These are phyloP conservation scores for Aspergillus ochraceoroseus DNA, from an alignment of 2,329 filamentous ascomycete species.

Conservation along the genomic window DNA sequence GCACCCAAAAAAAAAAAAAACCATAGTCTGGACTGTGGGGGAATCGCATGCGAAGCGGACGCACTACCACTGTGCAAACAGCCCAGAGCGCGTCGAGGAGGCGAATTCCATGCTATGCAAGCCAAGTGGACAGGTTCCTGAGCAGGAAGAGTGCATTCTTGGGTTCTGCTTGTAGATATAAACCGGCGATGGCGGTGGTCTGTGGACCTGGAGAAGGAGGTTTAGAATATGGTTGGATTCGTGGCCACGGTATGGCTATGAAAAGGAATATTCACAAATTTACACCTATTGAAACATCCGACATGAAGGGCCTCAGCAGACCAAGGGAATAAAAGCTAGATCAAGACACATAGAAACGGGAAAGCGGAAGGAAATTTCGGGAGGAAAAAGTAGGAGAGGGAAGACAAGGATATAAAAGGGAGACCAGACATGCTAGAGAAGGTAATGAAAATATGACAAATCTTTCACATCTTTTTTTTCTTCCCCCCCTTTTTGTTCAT, in stretches of 20 bases:
- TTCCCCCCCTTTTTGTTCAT: constrained; percentile 13
- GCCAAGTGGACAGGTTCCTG: no score
- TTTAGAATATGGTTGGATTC: constrained; percentile 12
- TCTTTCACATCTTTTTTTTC: constrained; percentile 9
- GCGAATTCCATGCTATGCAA: constrained; percentile 1
- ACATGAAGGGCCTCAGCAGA: constrained; percentile 22
- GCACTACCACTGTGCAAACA: constrained; percentile 29
- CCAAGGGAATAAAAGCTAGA: constrained; percentile 24
- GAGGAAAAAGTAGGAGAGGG: constrained; percentile 9
- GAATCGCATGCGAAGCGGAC: constrained; percentile 24
- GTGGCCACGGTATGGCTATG: constrained; percentile 14
- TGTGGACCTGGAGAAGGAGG: no score
- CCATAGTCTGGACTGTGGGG: no score
- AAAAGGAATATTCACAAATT: constrained; percentile 25
- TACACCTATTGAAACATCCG: constrained; percentile 31
- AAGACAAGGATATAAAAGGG: constrained; percentile 15
- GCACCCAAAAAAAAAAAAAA: no score
- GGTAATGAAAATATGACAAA: constrained; percentile 16
- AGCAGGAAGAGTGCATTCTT: no score
- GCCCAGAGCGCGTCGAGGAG: constrained; percentile 6
- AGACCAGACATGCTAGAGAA: constrained; percentile 16
- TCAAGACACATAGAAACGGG: constrained; percentile 11
- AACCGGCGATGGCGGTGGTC: no score
- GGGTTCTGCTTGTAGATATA: no score
- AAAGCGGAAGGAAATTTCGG: background rate